Percentiles rank a stretch among this genome's conserved stretches.
Evolutionary conservation across 176 grass and related monocot genomes (phyloP).

Genomic region (Oryza officinalis): DNA sequence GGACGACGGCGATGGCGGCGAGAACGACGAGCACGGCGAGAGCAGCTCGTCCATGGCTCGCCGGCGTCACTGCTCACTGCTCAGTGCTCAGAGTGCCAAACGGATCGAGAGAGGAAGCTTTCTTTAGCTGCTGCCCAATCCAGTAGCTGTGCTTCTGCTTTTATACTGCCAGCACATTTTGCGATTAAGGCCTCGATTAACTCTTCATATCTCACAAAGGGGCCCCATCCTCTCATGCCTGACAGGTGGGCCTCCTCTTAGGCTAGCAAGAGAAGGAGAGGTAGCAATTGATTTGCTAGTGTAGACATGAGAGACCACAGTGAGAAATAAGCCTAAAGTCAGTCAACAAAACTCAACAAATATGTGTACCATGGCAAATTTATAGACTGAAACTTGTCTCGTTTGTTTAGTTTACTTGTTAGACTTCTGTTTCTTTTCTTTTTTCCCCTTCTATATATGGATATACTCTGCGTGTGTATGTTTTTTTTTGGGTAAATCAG

Average conservation of each 20-base stretch:
- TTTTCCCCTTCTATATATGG: too few relatives aligned
- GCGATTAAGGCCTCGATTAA: not conserved
- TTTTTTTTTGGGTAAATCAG: too few relatives aligned
- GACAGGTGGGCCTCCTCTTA: not conserved
- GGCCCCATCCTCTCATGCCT: not conserved
- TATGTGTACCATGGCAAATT: not conserved
- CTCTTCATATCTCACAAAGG: too few relatives aligned
- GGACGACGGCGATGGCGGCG: slow-evolving; percentile 31
- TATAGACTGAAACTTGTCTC: not conserved
- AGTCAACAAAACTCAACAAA: not conserved
- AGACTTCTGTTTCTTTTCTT: too few relatives aligned
- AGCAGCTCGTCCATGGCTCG: slow-evolving; percentile 41
- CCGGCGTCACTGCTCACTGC: not conserved
- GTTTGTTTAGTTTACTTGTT: too few relatives aligned
- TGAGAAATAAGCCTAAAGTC: not conserved
- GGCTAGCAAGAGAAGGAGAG: too few relatives aligned
- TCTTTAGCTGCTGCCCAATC: too few relatives aligned
- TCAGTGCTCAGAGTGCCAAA: too few relatives aligned
- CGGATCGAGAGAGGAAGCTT: too few relatives aligned
- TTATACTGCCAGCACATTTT: slow-evolving; percentile 1
- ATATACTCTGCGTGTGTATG: too few relatives aligned
- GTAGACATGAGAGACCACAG: not conserved
- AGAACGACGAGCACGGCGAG: slow-evolving; percentile 37
- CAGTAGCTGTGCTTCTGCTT: not conserved
- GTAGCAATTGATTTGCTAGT: not conserved